Evolutionary conservation across 192 early-diverging fungal genomes (phyloP).

Genomic region (Geranomyces michiganensis): DNA sequence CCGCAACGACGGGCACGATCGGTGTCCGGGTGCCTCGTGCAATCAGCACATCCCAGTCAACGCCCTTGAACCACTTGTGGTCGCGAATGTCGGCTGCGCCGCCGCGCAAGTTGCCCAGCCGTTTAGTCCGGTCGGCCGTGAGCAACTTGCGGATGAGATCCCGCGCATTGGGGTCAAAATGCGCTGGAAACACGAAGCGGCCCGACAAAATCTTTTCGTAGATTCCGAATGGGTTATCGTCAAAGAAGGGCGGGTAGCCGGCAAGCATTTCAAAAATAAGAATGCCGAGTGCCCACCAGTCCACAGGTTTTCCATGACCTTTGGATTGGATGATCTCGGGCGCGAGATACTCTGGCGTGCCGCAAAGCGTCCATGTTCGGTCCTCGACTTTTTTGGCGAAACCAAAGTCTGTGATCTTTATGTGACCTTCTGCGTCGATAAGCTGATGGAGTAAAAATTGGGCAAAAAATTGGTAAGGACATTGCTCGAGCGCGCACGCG

Average conservation of each 20-base stretch:
- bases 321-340: conserved; percentile 95
- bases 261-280: conserved; percentile 98
- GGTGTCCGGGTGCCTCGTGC: conserved; percentile 78
- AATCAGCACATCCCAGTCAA: conserved; percentile 89
- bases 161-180: conserved; percentile 82
- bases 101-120: conserved; percentile 86
- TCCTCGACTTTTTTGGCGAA: conserved; percentile 89
- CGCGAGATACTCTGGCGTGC: conserved; percentile 96
- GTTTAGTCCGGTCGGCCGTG: conserved; percentile 87
- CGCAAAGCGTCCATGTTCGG: conserved; percentile 98
- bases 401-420: conserved; percentile 98
- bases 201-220: conserved; percentile 98
- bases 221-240: conserved; percentile 97
- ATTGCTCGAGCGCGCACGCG: background rate
- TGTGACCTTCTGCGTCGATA: conserved; percentile 84
- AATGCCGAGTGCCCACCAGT: conserved; percentile 99
- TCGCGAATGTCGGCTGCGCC: conserved; percentile 90
- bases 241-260: conserved; percentile 96
- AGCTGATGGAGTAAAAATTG: conserved; percentile 44
- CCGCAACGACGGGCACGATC: conserved; percentile 84
- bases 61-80: conserved; percentile 92
- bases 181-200: conserved; percentile 83
- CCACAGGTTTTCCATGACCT: conserved; percentile 96
- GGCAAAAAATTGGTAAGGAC: background rate
- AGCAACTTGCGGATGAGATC: conserved; percentile 92